Base-by-base conservation (phyloP, 768 basidiomycete species). In the Mycena filopes region DNA sequence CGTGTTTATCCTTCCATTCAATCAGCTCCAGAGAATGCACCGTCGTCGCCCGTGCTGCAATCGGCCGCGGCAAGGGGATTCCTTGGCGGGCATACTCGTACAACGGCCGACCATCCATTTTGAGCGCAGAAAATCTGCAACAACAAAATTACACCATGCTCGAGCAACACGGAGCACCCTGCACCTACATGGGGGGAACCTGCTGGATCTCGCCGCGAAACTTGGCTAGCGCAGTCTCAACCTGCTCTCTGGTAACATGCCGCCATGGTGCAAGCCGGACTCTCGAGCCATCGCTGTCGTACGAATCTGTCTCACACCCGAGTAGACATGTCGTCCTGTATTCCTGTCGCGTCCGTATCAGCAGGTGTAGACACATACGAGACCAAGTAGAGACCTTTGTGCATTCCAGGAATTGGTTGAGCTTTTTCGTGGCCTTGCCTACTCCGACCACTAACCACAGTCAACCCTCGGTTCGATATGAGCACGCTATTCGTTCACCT, bases 21-120 rank as follows among this genome's bases (percentile, higher is more conserved):
- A 91, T 78, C 31, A 99, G 79, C 68, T 93, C 88, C 47, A 99
- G 83, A 8, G 88, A 87, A 72, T 94, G 89, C 11, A 99, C 88
- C 11, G 89, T 94, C 21, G 93, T 92, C 67, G 87, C 84, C 13
- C 98, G 91, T 51, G 90, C 77, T 71, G 96, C 94, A 65, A 99
- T 96, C n/a, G 97, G 93, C 11, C 96, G 89, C 33, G 98, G 98
- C 18, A 99, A 86, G 0, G 96, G 94, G 45, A 91, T 93, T 10
- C 93, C 93, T 73, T 91, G 84, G 3, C 98, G 89, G 21, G 98
- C 98, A 74, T 99, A 99, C 71, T 99, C 96, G 75, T 99, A 95
- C 38, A 99, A 77, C 0, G 95, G 95, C 76, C 87, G 94, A 1
- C 98, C 98, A 69, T 99, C 96, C 96, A 99, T 99, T 78, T 99